Evolutionary conservation across 495 filamentous ascomycete species (phyloP), one percentile per base, ranked within the genome.

Genomic region (Xylaria nigripes): DNA sequence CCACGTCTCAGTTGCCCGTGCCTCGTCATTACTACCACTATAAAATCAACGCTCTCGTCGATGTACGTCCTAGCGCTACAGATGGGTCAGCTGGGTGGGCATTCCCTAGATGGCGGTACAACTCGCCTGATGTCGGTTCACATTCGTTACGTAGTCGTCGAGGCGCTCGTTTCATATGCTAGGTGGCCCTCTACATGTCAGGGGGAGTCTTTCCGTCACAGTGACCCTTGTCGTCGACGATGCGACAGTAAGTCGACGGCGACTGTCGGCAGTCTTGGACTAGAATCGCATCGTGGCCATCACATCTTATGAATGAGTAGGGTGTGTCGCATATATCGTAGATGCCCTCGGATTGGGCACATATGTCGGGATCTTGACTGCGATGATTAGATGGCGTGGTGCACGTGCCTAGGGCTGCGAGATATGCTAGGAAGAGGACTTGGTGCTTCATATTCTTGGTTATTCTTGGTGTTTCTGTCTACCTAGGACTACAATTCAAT

Each of bases 291-390:
- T 44, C 29, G 41, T 56, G 48, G 16, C 54, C 54, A 15, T 32
- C n/a, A 29, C 54, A 56, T 22, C 46, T 38, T 12, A 56, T 8
- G 21, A 36, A 56, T 9, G 54, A 56, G 41, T 56, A 38, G 2
- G 34, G 7, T 12, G 54, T 50, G 18, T 56, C 54, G 48, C 54
- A 56, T 47, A 50, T 22, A 19, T 56, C 54, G 54, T 56, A 56
- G 46, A 45, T 5, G 9, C 54, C 54, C 2, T 27, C 7, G 25
- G 54, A 0, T 13, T 16, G 38, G 5, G 6, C 21, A 23, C 54
- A 56, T 24, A 50, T 8, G 18, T 9, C 29, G 15, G 45, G 45
- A 27, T 42, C 30, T 12, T 8, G 9, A 6, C 3, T 16, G 32
- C 24, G 32, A 23, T 23, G 29, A 1, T 6, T 16, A 1, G 34